Conservation (phyloP, 257 asterid species). For the Lycium ferocissimum region DNA sequence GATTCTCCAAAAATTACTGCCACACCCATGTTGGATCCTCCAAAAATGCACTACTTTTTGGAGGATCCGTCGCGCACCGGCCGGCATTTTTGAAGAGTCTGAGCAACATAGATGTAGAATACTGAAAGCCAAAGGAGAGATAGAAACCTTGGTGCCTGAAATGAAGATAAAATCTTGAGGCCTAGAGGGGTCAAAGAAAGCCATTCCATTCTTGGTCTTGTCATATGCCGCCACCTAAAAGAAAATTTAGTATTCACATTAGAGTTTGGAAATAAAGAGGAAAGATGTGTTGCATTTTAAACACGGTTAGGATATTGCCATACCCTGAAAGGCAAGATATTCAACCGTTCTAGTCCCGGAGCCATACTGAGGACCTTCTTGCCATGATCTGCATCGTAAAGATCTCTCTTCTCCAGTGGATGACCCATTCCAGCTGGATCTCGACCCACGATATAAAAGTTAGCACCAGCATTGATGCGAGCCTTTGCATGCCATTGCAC, state of each 20-base stretch:
- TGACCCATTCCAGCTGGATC: constrained; percentile 99
- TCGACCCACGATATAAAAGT: constrained; percentile 86
- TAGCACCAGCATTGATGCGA: constrained; percentile 91
- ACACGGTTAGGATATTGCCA: neutral
- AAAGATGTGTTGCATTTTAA: neutral
- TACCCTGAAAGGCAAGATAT: constrained; percentile 91
- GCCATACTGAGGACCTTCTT: constrained; percentile 95
- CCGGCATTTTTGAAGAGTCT: neutral
- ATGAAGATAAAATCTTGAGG: constrained; percentile 89
- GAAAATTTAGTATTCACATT: neutral
- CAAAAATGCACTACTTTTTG: neutral
- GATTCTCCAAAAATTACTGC: too few relatives aligned
- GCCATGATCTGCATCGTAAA: constrained; percentile 95
- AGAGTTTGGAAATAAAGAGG: neutral
- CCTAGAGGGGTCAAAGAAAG: constrained; percentile 93
- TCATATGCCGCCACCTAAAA: constrained; percentile 95
- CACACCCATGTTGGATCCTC: neutral
- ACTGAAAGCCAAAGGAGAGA: neutral
- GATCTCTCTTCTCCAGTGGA: constrained; percentile 83
- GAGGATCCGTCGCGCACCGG: neutral
- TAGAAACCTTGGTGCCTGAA: constrained; percentile 89
- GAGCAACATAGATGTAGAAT: neutral
- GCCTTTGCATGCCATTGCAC: constrained; percentile 99
- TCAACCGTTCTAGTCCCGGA: constrained; percentile 88
- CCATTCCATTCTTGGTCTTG: constrained; percentile 84